These are phyloP conservation scores for Bacterosira constricta DNA, from an alignment of 108 stramenopile species.

Conservation along the genomic window DNA sequence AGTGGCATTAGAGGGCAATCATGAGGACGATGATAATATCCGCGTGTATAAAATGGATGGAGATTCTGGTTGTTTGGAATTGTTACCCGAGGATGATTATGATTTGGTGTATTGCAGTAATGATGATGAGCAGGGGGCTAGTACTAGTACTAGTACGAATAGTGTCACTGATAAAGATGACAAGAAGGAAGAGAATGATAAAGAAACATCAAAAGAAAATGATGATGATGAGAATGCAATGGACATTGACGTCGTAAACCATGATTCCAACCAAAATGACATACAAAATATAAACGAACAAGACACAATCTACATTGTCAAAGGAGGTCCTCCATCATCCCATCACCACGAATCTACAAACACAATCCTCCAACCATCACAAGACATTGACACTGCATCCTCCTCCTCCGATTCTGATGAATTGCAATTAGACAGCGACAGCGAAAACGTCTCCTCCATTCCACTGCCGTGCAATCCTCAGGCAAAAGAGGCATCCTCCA, in stretches of 20 bases:
- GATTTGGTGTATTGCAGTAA: conserved; percentile 24
- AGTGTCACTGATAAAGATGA: not conserved
- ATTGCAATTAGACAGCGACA: not conserved
- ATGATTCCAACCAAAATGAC: too few species aligned
- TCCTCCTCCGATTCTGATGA: not conserved
- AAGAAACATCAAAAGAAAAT: not conserved
- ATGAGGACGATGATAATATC: not conserved
- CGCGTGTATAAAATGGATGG: conserved; percentile 24
- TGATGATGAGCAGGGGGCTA: not conserved
- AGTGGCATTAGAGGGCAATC: too few species aligned
- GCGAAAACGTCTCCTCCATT: not conserved
- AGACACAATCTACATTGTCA: conserved; percentile 1
- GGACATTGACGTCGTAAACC: not conserved
- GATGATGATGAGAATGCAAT: conserved; percentile 1
- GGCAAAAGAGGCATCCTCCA: conserved; percentile 3
- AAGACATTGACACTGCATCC: too few species aligned
- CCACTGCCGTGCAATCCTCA: not conserved
- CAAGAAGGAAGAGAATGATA: not conserved
- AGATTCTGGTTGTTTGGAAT: conserved; percentile 9
- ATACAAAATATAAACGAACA: not conserved
- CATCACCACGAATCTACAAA: too few species aligned
- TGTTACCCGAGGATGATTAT: conserved; percentile 22
- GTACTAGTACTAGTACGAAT: too few species aligned
- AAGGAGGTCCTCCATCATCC: not conserved
- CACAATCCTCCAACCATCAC: too few species aligned